phyloP scores from a whole-genome alignment of 1,284 basidiomycete genomes.

The Tetrapyrgos nigripes region DNA sequence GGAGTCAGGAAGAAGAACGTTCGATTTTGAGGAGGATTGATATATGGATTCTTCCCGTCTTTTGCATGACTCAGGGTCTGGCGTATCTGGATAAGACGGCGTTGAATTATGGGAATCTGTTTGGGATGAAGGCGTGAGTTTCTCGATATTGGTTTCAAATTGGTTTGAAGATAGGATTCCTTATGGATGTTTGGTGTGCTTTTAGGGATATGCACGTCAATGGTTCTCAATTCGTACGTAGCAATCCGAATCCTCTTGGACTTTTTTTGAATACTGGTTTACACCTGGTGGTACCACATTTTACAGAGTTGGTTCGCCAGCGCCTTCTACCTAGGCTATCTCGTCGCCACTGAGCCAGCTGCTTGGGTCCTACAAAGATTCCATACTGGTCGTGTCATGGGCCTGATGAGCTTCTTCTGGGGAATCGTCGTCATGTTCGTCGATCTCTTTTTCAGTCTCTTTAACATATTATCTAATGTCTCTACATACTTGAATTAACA shows the following conservation, averaged over 20 bases:
- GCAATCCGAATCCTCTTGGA: neutral
- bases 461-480: neutral
- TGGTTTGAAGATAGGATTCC: too few relatives aligned
- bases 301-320: slow-evolving; percentile 11
- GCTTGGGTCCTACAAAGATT: slow-evolving; percentile 23
- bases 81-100: slow-evolving; percentile 25
- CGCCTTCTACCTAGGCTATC: slow-evolving; percentile 25
- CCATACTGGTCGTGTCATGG: slow-evolving; percentile 21
- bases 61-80: slow-evolving; percentile 22
- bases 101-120: slow-evolving; percentile 26
- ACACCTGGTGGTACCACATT: too few relatives aligned
- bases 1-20: slow-evolving; percentile 14
- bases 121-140: slow-evolving; percentile 24
- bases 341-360: slow-evolving; percentile 22
- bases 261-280: slow-evolving; percentile 15
- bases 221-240: slow-evolving; percentile 21
- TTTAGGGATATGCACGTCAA: slow-evolving; percentile 21
- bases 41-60: slow-evolving; percentile 18
- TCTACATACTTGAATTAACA: neutral
- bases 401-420: slow-evolving; percentile 21
- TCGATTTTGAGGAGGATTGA: slow-evolving; percentile 21
- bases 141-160: too few relatives aligned
- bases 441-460: neutral
- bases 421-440: slow-evolving; percentile 24
- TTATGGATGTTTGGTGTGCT: too few relatives aligned